phyloP scores from a whole-genome alignment of 371 early-diverging fungal genomes.

The Encephalitozoon cuniculi region DNA sequence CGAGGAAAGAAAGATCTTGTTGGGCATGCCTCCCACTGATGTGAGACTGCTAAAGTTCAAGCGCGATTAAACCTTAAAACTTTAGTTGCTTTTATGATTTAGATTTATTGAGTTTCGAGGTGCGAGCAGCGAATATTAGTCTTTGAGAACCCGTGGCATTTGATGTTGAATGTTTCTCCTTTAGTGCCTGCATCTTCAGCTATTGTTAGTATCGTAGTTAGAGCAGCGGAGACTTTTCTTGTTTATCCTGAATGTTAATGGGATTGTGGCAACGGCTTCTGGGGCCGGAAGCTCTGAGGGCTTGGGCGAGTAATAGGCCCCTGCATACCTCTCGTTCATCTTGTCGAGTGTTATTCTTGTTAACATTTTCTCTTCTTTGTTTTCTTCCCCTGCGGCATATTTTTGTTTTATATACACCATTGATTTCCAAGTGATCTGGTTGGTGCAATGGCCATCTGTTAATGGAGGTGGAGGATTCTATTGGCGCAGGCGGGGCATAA shows the following conservation, averaged over 20 bases:
- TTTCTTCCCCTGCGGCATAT: background rate
- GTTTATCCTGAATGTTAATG: background rate
- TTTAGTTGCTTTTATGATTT: background rate
- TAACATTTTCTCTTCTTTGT: background rate
- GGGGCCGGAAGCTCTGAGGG: background rate
- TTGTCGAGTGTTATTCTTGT: background rate
- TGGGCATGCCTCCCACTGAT: constrained; percentile 27
- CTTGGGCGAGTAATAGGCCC: background rate
- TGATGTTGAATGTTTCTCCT: background rate
- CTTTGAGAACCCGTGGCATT: background rate
- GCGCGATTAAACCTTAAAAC: constrained; percentile 2
- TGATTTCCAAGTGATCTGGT: background rate
- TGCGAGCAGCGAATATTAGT: background rate
- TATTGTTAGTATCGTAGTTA: background rate
- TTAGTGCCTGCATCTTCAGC: background rate
- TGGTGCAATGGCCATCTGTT: background rate
- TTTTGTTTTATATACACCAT: background rate
- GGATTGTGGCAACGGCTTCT: background rate
- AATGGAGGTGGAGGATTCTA: too few species aligned
- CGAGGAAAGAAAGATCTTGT: constrained; percentile 14
- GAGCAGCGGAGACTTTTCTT: background rate
- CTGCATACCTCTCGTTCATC: constrained; percentile 7
- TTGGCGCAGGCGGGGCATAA: too few species aligned
- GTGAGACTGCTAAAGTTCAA: constrained; percentile 9
- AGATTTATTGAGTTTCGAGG: background rate